phyloP scores from a whole-genome alignment of 495 filamentous ascomycete genomes.

The Podospora anserina region DNA sequence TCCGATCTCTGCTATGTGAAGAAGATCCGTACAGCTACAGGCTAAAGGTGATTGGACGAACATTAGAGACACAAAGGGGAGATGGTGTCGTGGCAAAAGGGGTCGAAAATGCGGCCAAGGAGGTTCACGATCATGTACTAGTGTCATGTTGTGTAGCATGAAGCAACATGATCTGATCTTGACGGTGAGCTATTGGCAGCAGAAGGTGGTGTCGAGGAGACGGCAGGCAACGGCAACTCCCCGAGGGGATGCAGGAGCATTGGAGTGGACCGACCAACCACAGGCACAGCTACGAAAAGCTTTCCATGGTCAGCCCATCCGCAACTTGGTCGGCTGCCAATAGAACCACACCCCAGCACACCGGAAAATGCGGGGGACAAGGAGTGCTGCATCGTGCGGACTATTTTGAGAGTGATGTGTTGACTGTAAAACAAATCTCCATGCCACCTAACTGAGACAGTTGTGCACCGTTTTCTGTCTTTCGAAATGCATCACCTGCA shows the following conservation, averaged over 20 bases:
- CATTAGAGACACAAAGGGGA: neutral
- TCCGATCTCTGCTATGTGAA: no score
- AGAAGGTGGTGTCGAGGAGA: neutral
- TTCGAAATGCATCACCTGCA: neutral
- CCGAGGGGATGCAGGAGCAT: neutral
- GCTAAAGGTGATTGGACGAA: neutral
- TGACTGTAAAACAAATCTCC: neutral
- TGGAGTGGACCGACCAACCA: neutral
- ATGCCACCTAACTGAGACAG: neutral
- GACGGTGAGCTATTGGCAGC: neutral
- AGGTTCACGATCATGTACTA: neutral
- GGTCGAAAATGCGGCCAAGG: neutral
- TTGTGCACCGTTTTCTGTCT: neutral
- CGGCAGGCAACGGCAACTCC: neutral
- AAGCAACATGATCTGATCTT: neutral
- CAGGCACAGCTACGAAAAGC: neutral
- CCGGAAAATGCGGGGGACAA: neutral
- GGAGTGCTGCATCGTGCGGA: neutral
- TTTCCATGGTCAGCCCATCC: neutral
- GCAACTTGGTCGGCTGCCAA: neutral
- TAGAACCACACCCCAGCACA: neutral
- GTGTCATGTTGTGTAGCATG: neutral
- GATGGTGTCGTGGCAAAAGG: neutral
- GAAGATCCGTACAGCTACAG: no score
- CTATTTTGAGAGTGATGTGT: neutral